A percentile compares a stretch with the other conserved stretches of the same genome.
phyloP scores from a whole-genome alignment of 2,329 filamentous ascomycete species.

The Xylaria sp. region DNA sequence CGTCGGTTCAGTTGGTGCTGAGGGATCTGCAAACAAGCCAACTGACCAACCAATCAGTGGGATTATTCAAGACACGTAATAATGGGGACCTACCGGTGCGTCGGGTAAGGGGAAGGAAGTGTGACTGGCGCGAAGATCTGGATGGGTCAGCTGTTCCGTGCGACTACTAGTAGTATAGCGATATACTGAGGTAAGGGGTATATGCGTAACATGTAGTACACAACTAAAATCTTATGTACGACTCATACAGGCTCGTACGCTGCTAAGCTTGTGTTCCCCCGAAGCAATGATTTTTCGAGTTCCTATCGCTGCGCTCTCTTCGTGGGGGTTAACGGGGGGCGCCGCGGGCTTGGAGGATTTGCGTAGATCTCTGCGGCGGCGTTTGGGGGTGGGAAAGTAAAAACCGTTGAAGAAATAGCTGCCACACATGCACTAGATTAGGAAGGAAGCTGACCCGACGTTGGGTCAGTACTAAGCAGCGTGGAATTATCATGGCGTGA shows the following conservation, averaged over 20 bases:
- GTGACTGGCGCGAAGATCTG: neutral
- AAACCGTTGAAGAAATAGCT: conserved; percentile 1
- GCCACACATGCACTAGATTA: neutral
- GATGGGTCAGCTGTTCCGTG: neutral
- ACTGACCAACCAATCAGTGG: neutral
- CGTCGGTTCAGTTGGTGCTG: neutral
- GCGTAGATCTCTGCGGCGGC: conserved; percentile 7
- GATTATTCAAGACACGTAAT: neutral
- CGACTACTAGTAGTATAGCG: too few relatives aligned
- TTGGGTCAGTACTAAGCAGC: too few relatives aligned
- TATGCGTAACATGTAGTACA: too few relatives aligned
- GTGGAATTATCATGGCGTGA: neutral
- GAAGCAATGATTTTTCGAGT: neutral
- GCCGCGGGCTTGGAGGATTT: neutral
- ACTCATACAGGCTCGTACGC: too few relatives aligned
- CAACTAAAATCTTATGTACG: neutral
- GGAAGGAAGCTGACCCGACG: neutral
- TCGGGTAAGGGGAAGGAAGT: neutral
- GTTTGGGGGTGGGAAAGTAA: neutral
- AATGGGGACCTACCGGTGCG: neutral
- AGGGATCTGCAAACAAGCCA: too few relatives aligned
- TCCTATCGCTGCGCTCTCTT: neutral
- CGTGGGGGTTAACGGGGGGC: neutral
- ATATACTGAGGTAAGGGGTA: neutral
- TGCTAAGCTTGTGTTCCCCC: neutral